Base-by-base conservation (phyloP, 108 stramenopile genomes). In the Pelagomonas calceolata region DNA sequence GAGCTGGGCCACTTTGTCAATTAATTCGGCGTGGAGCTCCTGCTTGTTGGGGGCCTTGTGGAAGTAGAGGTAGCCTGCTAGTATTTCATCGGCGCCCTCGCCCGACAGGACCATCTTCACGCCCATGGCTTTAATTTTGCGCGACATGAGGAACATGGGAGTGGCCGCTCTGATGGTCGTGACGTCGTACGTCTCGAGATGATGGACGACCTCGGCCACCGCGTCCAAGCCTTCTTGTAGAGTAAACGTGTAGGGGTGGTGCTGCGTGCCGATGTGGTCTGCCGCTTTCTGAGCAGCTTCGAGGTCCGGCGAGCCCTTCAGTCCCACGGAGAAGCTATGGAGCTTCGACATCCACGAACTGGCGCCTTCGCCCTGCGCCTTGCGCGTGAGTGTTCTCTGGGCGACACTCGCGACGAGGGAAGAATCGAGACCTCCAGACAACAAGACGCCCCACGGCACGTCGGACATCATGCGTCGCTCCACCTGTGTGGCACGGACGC, bases 41-140 rank as follows among this genome's bases (percentile, higher is more conserved):
- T 91, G 88, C 37, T 75, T 87, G 82, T 95, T 95, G 80, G 97
- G 97, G 15, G 93, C 92, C 86, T 98, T 96, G 89, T 98, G 95
- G 90, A 97, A 98, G 89, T 98, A 98, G 45, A 98, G 90, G 85
- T 98, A 98, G 18, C 97, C 97, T 17, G 95, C 95, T 70, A 96
- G 94, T 34, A 95, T 91, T 79, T 98, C 97, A 76, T 98, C 97
- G 34, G 95, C 95, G 60, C 97, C 97, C 80, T 98, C 97, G 26
- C 97, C 97, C 65, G 86, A 86, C 64, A 98, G 80, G n/a, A 98
- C 97, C 95, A 98, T 97, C 79, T 98, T 98, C 69, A 98, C 95
- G n/a, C 95, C 95, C 95, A 95, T 95, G 70, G 95, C 95, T 85
- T 96, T 97, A 84, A 98, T 98, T 85, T 98, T 98, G 34, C 95